Conservation (phyloP, 441 rosid species). For the Adansonia rubrostipa region DNA sequence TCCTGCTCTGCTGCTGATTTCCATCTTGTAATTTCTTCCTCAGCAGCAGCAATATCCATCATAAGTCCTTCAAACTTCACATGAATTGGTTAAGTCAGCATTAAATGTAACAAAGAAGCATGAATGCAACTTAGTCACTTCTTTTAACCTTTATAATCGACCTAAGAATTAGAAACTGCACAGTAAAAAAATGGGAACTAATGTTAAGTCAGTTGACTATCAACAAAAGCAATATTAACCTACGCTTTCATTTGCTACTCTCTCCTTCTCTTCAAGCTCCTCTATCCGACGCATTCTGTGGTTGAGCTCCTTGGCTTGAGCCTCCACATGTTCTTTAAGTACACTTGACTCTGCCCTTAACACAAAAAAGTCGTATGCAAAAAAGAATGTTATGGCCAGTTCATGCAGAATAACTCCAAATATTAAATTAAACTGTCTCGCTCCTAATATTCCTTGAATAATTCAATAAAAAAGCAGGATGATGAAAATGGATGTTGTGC, state of each 20-base stretch:
- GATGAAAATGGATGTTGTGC: not conserved
- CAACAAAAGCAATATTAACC: conserved; percentile 35
- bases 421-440: conserved; percentile 6
- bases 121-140: not conserved
- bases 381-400: conserved; percentile 37
- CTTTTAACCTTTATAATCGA: not conserved
- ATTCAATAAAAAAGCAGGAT: not conserved
- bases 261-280: conserved; percentile 85
- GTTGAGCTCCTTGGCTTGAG: conserved; percentile 78
- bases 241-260: conserved; percentile 93
- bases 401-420: conserved; percentile 12
- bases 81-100: conserved; percentile 16
- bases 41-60: conserved; percentile 93
- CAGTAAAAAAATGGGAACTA: conserved; percentile 11
- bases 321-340: conserved; percentile 67
- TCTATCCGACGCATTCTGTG: conserved; percentile 68
- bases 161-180: conserved; percentile 4
- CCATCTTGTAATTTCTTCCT: conserved; percentile 96
- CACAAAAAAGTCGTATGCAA: conserved; percentile 33
- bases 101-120: conserved; percentile 2
- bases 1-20: conserved; percentile 98
- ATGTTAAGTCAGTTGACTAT: conserved; percentile 10
- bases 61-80: conserved; percentile 93
- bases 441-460: not conserved
- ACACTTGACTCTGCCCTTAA: conserved; percentile 79